These are phyloP conservation scores for Bathelium albidoporum DNA, from an alignment of 495 filamentous ascomycete species.

Conservation along the genomic window DNA sequence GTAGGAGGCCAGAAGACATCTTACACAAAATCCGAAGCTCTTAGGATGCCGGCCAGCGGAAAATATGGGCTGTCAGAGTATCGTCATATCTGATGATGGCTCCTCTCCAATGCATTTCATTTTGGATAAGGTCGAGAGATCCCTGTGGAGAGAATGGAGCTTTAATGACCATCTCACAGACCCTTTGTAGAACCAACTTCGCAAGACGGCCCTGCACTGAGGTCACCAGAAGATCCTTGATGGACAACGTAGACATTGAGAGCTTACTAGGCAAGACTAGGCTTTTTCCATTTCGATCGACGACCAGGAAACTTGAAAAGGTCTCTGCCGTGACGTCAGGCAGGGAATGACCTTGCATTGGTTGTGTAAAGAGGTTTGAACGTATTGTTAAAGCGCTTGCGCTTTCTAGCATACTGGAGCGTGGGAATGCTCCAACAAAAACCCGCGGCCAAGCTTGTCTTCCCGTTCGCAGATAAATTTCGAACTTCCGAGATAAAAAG, in stretches of 20 bases:
- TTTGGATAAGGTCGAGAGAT: not conserved
- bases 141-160: not conserved
- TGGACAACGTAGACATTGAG: no score
- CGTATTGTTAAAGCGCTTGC: no score
- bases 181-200: not conserved
- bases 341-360: no score
- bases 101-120: not conserved
- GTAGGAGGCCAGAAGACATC: no score
- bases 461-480: conserved; percentile 12
- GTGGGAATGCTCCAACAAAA: conserved; percentile 7
- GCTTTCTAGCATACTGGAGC: not conserved
- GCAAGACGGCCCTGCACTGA: not conserved
- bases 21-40: no score
- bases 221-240: not conserved
- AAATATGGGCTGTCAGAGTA: not conserved
- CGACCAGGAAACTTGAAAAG: no score
- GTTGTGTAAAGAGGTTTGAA: no score
- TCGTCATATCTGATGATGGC: not conserved
- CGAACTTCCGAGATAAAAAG: conserved; percentile 11
- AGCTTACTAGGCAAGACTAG: no score
- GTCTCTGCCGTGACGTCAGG: no score
- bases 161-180: not conserved
- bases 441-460: conserved; percentile 12
- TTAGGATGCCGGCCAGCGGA: not conserved
- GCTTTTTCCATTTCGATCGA: no score